Base-by-base conservation (phyloP, 257 asterid genomes). In the Ocimum tenuiflorum region DNA sequence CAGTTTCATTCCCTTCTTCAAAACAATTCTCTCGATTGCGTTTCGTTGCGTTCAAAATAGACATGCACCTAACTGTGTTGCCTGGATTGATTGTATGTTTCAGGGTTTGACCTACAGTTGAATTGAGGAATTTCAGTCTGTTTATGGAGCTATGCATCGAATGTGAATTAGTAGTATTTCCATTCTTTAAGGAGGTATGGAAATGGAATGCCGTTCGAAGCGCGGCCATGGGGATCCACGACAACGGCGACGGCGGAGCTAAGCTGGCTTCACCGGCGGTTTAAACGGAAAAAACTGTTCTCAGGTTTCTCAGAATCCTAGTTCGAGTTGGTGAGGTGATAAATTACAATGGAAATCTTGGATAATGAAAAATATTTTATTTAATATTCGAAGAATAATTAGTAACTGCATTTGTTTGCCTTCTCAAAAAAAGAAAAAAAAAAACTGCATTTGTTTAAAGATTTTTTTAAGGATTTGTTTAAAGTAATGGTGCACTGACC, bases 181-280 rank as follows among this genome's bases (percentile, higher is more conserved):
- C 69, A 17, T 41, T 19, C 54, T 60, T 59, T 65, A 54, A 58
- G 50, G 10, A 53, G 41, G 51, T 53, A 7, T 0, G 67, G 24
- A 3, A 45, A 19, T 53, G 75, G 63, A 78, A 45, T 22, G 62
- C 45, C 14, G 54, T 42, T 1, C 57, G 36, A 33, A 72, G 39
- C 31, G 39, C 60, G 1, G 83, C 67, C 85, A 81, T 81, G 52
- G 60, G 4, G 45, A 29, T 39, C 39, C 45, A 7, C 36, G 27
- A 23, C 57, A 15, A 29, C 31, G 3, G 7, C 15, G 7, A 57
- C 19, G 55, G 63, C 24, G 49, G 63, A 8, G 11, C 12, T 3
- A 14, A 13, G 31, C 65, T 59, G 59, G 23, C 46, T 12, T 42
- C 50, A 36, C 31, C 60, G 69, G 64, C 69, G 51, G 14, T 49